Percentiles rank a stretch among this genome's conserved stretches.
Evolutionary conservation across 768 basidiomycete species (phyloP).

Genomic region (Phlebiopsis gigantea): DNA sequence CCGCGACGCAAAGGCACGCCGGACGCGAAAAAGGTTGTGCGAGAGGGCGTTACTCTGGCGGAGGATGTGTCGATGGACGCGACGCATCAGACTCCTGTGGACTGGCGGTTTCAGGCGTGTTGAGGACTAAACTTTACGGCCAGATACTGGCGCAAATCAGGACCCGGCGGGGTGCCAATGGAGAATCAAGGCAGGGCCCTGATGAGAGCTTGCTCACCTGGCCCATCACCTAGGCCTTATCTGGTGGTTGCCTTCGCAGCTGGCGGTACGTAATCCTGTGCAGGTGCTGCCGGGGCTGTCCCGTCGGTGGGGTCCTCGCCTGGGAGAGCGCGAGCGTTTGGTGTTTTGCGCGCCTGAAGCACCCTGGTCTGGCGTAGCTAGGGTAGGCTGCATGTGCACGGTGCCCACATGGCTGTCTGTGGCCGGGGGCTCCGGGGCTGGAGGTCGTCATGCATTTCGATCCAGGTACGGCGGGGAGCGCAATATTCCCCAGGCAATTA

Average conservation of each 20-base stretch:
- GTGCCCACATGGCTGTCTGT: background rate
- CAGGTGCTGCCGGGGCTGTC: conserved; percentile 4
- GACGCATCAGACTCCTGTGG: background rate
- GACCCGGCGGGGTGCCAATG: conserved; percentile 2
- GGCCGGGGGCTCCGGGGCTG: background rate
- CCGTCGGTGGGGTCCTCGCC: conserved; percentile 5
- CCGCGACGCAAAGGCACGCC: background rate
- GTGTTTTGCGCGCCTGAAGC: background rate
- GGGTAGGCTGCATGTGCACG: conserved; percentile 3
- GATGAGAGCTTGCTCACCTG: conserved; percentile 14
- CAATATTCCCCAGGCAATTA: background rate
- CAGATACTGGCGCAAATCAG: conserved; percentile 12
- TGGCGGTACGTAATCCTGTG: conserved; percentile 13
- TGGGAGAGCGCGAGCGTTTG: conserved; percentile 1
- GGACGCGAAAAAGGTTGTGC: conserved; percentile 5
- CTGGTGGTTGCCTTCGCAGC: conserved; percentile 7
- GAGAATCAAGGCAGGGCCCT: conserved; percentile 6
- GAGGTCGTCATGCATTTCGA: conserved; percentile 3
- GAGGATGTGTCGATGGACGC: background rate
- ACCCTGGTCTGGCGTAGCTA: background rate
- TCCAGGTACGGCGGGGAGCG: background rate
- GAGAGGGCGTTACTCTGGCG: conserved; percentile 6
- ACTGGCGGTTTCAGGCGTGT: conserved; percentile 9
- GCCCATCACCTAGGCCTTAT: conserved; percentile 11
- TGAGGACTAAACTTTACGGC: conserved; percentile 2